Conservation (phyloP, 225 moss, liverwort and hornwort genomes). For the Climacium dendroides region DNA sequence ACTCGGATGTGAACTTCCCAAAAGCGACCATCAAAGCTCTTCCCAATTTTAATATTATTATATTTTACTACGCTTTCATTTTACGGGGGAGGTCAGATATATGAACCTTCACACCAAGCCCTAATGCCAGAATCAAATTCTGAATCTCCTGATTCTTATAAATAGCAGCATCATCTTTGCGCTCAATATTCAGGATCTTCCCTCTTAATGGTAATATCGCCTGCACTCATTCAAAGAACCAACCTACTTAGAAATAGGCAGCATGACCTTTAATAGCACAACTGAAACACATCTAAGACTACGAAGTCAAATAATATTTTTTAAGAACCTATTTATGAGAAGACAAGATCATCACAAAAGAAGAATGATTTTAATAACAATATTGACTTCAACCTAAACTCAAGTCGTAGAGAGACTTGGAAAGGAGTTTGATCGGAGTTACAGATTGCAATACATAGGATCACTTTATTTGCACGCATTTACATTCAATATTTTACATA, state of each 20-base stretch:
- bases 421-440: background rate
- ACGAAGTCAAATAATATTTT: background rate
- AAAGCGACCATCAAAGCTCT: background rate
- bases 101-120: constrained; percentile 89
- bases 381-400: background rate
- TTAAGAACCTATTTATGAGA: background rate
- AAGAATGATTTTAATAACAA: background rate
- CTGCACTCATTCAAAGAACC: constrained; percentile 14
- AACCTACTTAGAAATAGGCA: background rate
- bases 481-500: background rate
- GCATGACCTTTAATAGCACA: background rate
- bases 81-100: background rate
- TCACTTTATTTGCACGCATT: background rate
- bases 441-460: background rate
- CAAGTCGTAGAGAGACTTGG: background rate
- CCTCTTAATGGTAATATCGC: constrained; percentile 87
- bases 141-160: constrained; percentile 99
- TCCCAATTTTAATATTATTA: background rate
- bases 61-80: too few species aligned
- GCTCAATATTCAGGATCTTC: constrained; percentile 90
- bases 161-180: constrained; percentile 83
- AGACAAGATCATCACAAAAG: background rate
- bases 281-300: background rate
- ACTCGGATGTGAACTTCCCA: background rate
- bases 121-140: constrained; percentile 90